These are phyloP conservation scores for Solanum hybrid DNA, from an alignment of 305 asterid species.

Conservation along the genomic window DNA sequence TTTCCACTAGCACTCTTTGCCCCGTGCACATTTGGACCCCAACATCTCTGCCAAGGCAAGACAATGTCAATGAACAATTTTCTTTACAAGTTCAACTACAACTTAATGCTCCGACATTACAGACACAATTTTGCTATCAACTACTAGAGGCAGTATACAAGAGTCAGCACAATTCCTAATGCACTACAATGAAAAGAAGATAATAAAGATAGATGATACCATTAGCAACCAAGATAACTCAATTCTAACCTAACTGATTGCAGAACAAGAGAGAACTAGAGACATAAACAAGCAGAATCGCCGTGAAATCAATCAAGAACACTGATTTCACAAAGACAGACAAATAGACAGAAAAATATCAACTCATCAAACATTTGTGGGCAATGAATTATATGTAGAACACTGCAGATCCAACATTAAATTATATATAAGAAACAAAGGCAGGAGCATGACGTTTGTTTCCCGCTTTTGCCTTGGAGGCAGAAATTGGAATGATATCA, in stretches of 20 bases:
- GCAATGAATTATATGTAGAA: not conserved
- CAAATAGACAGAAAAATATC: not conserved
- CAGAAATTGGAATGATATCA: not conserved
- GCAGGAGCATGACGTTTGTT: not conserved
- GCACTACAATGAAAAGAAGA: not conserved
- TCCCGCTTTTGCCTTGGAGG: not conserved
- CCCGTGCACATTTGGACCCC: conserved; percentile 76
- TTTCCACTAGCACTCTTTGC: conserved; percentile 63
- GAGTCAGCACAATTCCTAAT: not conserved
- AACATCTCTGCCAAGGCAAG: conserved; percentile 44
- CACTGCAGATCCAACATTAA: not conserved
- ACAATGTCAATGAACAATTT: not conserved
- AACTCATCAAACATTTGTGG: not conserved
- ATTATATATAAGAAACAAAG: not conserved
- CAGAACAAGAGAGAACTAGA: not conserved
- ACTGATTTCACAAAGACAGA: not conserved
- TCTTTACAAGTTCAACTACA: not conserved
- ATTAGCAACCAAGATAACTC: not conserved
- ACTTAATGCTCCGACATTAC: not conserved
- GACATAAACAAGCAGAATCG: not conserved
- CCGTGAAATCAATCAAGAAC: not conserved
- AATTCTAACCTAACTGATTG: not conserved
- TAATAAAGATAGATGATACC: not conserved
- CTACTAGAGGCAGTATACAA: not conserved
- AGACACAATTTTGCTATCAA: not conserved